These are phyloP conservation scores for Lachancea quebecensis DNA, from an alignment of 805 yeast species.

Conservation along the genomic window DNA sequence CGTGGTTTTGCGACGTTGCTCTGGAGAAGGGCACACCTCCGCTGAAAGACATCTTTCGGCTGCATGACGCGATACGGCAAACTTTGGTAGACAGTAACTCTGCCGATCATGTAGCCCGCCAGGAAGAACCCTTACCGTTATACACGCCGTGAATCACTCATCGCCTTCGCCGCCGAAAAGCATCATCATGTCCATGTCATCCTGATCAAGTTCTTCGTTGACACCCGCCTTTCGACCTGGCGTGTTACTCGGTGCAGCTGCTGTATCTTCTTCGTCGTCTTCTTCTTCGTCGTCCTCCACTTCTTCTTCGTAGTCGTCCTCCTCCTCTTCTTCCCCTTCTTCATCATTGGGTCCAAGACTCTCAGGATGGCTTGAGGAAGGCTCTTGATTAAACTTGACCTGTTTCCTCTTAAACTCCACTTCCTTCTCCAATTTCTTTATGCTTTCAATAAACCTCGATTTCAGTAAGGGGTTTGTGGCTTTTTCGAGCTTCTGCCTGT, in stretches of 20 bases:
- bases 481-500: conserved; percentile 61
- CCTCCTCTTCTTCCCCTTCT: conserved; percentile 32
- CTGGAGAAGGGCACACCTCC: neutral
- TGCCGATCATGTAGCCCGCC: neutral
- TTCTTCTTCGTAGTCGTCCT: conserved; percentile 29
- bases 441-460: conserved; percentile 77
- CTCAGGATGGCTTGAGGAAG: conserved; percentile 14
- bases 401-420: conserved; percentile 73
- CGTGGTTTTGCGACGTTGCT: conserved; percentile 5
- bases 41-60: conserved; percentile 5
- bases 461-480: conserved; percentile 80
- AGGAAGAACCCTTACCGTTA: conserved; percentile 3
- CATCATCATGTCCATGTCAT: conserved; percentile 33
- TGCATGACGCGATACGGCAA: conserved; percentile 2
- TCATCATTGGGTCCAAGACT: conserved; percentile 24
- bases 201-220: conserved; percentile 29
- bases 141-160: conserved; percentile 11
- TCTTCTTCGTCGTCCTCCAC: conserved; percentile 32
- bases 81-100: neutral
- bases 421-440: conserved; percentile 70
- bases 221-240: neutral
- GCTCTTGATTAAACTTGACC: conserved; percentile 36
- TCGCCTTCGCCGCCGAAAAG: conserved; percentile 33
- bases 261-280: conserved; percentile 30
- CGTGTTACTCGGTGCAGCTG: conserved; percentile 2